These are phyloP conservation scores for Cnidoscolus chayamansa DNA, from an alignment of 441 rosid species.

Conservation along the genomic window DNA sequence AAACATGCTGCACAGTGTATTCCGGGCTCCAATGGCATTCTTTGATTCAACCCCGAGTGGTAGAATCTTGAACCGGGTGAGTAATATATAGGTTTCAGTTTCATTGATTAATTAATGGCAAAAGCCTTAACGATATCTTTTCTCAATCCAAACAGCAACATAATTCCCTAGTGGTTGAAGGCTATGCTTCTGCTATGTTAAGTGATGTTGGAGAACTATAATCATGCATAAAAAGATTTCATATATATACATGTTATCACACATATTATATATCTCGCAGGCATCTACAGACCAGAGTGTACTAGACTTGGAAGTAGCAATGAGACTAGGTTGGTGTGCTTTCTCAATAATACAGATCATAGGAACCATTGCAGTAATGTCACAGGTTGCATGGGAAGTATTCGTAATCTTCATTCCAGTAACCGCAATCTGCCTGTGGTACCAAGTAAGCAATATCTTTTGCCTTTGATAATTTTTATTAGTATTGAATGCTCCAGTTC, in stretches of 20 bases:
- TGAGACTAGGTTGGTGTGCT: slow-evolving; percentile 87
- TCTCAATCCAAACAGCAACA: no score
- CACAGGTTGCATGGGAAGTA: slow-evolving; percentile 98
- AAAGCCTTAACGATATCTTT: no score
- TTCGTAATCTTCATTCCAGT: slow-evolving; percentile 96
- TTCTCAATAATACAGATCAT: slow-evolving; percentile 76
- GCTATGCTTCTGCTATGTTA: not conserved
- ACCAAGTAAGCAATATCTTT: slow-evolving; percentile 59
- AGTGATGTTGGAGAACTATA: not conserved
- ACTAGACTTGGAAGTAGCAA: slow-evolving; percentile 78
- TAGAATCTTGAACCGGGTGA: slow-evolving; percentile 91
- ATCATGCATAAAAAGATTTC: not conserved
- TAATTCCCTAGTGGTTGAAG: not conserved
- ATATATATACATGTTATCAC: not conserved
- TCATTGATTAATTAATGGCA: not conserved
- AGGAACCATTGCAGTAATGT: slow-evolving; percentile 88
- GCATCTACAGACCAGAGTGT: slow-evolving; percentile 95
- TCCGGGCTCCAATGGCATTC: slow-evolving; percentile 91
- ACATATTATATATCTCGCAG: slow-evolving; percentile 32
- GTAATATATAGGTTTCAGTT: slow-evolving; percentile 18
- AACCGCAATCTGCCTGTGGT: slow-evolving; percentile 87
- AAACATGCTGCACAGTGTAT: slow-evolving; percentile 71
- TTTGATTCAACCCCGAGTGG: slow-evolving; percentile 97
- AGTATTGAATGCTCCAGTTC: not conserved
- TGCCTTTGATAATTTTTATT: slow-evolving; percentile 3